These are phyloP conservation scores for Jatropha curcas DNA, from an alignment of 345 rosid genomes.

Conservation along the genomic window DNA sequence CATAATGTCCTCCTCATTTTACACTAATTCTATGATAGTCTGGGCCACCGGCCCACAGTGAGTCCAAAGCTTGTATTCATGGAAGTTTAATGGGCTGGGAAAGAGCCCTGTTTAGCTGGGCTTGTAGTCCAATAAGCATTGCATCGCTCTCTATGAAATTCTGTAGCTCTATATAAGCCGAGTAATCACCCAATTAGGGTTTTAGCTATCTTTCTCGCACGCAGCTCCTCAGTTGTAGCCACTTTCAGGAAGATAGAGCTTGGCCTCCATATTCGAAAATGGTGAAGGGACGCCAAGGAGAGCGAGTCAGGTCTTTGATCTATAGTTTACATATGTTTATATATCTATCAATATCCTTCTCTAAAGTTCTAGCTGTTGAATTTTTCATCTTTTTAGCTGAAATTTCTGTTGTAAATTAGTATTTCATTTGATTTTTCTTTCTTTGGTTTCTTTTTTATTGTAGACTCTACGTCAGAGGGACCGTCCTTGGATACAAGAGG, in stretches of 20 bases:
- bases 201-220: background rate
- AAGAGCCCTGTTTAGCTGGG: no score
- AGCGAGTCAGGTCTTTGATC: conserved; percentile 63
- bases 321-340: no score
- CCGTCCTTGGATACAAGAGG: conserved; percentile 33
- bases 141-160: no score
- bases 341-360: background rate
- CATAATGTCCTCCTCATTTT: no score
- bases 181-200: background rate
- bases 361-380: background rate
- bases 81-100: no score
- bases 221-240: background rate
- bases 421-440: background rate
- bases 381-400: no score
- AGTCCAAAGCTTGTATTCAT: no score
- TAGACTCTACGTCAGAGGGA: conserved; percentile 30
- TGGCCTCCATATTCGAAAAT: conserved; percentile 32
- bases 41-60: no score
- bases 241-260: background rate
- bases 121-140: no score
- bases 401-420: background rate
- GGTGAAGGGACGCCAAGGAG: conserved; percentile 98
- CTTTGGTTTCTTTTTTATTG: background rate
- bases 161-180: background rate
- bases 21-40: no score